Percentiles rank a stretch among this genome's conserved stretches.
phyloP scores from a whole-genome alignment of 306 rosid genomes.

The Medicago arabica region DNA sequence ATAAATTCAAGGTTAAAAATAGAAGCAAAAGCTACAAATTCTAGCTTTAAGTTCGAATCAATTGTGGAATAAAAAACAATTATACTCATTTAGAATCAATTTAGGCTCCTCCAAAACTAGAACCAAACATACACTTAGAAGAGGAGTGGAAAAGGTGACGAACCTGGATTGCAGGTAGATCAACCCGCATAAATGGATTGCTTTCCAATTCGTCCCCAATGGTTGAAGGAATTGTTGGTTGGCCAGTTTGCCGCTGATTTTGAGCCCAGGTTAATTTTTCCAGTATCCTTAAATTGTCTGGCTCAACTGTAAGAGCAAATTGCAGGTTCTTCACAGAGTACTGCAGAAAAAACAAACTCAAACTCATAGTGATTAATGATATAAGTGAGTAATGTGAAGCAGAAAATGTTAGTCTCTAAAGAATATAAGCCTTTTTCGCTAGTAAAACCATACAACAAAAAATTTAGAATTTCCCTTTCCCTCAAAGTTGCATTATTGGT shows the following conservation, averaged over 20 bases:
- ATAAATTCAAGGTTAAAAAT: too few species aligned
- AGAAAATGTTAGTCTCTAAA: background rate
- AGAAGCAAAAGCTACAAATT: too few species aligned
- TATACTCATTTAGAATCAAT: too few species aligned
- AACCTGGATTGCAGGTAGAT: conserved; percentile 82
- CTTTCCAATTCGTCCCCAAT: conserved; percentile 81
- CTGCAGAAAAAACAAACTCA: conserved; percentile 33
- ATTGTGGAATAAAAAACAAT: too few species aligned
- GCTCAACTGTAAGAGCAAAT: conserved; percentile 44
- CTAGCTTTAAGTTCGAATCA: too few species aligned
- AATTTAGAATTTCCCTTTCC: background rate
- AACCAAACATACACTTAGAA: background rate
- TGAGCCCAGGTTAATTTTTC: conserved; percentile 80
- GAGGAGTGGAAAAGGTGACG: conserved; percentile 26
- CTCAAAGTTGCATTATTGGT: background rate
- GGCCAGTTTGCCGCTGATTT: conserved; percentile 66
- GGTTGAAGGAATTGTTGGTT: conserved; percentile 78
- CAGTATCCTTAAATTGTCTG: conserved; percentile 46
- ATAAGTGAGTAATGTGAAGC: background rate
- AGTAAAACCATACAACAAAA: background rate
- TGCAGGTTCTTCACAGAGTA: conserved; percentile 41
- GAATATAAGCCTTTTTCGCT: background rate
- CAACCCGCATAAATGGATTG: conserved; percentile 81
- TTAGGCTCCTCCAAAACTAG: too few species aligned
- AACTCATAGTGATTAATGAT: conserved; percentile 11